phyloP scores from a whole-genome alignment of 139 green algal species.

The Chlorella vulgaris region DNA sequence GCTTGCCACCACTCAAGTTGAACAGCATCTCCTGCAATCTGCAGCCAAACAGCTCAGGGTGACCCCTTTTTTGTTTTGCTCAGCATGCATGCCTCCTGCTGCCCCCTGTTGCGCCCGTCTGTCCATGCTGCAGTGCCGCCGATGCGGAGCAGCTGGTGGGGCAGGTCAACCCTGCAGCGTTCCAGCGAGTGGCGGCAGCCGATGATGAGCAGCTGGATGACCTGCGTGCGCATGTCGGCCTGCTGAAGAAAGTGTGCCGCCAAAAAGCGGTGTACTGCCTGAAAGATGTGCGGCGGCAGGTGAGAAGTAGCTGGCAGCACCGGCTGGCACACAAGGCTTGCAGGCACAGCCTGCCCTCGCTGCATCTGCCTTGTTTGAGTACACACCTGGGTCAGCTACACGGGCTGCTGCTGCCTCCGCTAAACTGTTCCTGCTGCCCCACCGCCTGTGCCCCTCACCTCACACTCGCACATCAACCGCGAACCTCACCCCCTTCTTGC shows the following conservation, averaged over 20 bases:
- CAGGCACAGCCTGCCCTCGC: no score
- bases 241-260: slow-evolving; percentile 73
- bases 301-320: background rate
- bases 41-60: background rate
- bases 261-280: slow-evolving; percentile 46
- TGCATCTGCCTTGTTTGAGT: no score
- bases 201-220: slow-evolving; percentile 49
- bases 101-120: background rate
- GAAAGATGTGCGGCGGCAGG: slow-evolving; percentile 40
- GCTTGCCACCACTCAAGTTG: no score
- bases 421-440: no score
- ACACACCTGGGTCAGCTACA: no score
- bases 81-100: background rate
- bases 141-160: slow-evolving; percentile 57
- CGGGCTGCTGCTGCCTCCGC: no score
- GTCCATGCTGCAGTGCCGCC: slow-evolving; percentile 9
- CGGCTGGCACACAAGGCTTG: no score
- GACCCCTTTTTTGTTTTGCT: background rate
- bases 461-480: no score
- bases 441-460: no score
- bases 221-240: slow-evolving; percentile 55
- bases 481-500: no score
- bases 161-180: slow-evolving; percentile 60
- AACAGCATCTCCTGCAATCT: background rate
- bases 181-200: slow-evolving; percentile 50